Base-by-base conservation (phyloP, 176 grass and related monocot genomes). In the Leersia perrieri region DNA sequence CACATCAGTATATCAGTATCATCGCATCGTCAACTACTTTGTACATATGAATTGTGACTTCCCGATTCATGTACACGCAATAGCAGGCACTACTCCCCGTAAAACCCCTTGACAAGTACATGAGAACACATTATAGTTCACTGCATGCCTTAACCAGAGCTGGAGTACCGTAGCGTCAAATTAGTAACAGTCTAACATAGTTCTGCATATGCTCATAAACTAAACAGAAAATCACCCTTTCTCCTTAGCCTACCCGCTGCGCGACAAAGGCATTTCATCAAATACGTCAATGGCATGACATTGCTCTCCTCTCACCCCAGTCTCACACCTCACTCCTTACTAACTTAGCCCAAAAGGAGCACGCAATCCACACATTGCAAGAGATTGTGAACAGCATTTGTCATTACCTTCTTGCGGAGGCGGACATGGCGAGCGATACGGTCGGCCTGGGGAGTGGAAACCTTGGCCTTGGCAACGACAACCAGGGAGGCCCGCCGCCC, bases 361-460 rank as follows among this genome's bases (percentile, higher is more conserved):
- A 1, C 1, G 31, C 7, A 51, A 51, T 9, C 9, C 22, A n/a
- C n/a, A 3, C 11, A 61, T 49, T 20, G 10, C 11, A 51, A 63
- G 9, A 81, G 27, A 60, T 3, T 33, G 31, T 16, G 68, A 75
- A 57, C 15, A 51, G 11, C 2, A 2, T n/a, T 55, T 3, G 10
- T 29, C 6, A 8, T 26, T 68, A 91, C 95, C 92, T 98, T 98
- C 92, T 92, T 98, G 45, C 92, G 95, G 83, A 94, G 65, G 78
- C 92, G 83, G 60, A 78, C 86, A 49, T 98, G 95, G 80, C 95
- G 95, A 10, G 80, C 75, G 66, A 80, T 85, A 81, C 85, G 92
- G 80, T 94, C 85, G 60, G 79, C 92, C 74, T 91, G 88, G 65
- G 90, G 74, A 73, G 88, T 94, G 71, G 71, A 65, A 66, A 85